Evolutionary conservation across 2,329 filamentous ascomycete genomes (phyloP).

Genomic region (Shiraia sp.): DNA sequence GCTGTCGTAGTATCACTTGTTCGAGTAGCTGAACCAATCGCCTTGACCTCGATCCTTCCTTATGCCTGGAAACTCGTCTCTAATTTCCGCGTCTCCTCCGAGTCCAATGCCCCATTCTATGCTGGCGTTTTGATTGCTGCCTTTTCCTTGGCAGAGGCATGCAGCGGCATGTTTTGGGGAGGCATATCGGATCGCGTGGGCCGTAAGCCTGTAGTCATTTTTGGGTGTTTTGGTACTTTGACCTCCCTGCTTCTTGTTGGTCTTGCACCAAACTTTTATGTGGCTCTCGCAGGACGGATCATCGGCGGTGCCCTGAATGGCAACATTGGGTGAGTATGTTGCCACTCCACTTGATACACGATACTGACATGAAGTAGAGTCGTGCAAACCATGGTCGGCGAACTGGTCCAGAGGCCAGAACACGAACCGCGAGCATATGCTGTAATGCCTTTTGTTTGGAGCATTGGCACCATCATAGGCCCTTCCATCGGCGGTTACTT

Average conservation of each 20-base stretch:
- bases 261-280: constrained; percentile 80
- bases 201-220: constrained; percentile 45
- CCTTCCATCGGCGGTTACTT: constrained; percentile 85
- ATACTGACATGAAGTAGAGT: too few species aligned
- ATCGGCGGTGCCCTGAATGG: constrained; percentile 85
- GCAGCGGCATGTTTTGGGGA: constrained; percentile 72
- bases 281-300: constrained; percentile 75
- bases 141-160: constrained; percentile 83
- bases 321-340: too few species aligned
- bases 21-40: constrained; percentile 88
- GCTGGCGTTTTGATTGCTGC: constrained; percentile 86
- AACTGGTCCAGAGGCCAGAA: constrained; percentile 79
- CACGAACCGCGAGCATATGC: constrained; percentile 87
- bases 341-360: too few species aligned
- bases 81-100: constrained; percentile 41
- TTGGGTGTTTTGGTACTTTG: constrained; percentile 74
- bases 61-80: constrained; percentile 59
- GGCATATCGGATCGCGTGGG: constrained; percentile 45
- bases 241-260: constrained; percentile 82
- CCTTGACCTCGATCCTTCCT: constrained; percentile 90
- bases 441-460: constrained; percentile 95
- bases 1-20: constrained; percentile 71
- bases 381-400: constrained; percentile 88
- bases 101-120: constrained; percentile 72
- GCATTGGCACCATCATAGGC: constrained; percentile 84